phyloP scores from a whole-genome alignment of 1,284 basidiomycete genomes.

The Ceraceosorus guamensis region DNA sequence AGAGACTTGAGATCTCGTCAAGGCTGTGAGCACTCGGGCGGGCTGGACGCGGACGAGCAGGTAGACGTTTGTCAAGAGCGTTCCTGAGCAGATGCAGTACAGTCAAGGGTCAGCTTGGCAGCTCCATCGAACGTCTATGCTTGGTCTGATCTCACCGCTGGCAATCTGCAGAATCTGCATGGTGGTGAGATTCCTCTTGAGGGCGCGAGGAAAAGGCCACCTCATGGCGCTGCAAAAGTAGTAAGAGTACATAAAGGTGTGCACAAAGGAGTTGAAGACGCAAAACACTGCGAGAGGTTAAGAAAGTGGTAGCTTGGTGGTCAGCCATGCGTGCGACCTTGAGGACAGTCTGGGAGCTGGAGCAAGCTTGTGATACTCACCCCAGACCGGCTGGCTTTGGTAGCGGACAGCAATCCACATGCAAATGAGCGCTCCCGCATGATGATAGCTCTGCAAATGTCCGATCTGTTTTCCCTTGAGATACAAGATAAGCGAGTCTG shows the following conservation, averaged over 20 bases:
- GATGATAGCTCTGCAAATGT: slow-evolving; percentile 43
- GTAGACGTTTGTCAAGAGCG: slow-evolving; percentile 35
- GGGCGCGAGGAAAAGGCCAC: slow-evolving; percentile 30
- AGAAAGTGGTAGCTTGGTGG: neutral
- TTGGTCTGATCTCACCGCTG: slow-evolving; percentile 9
- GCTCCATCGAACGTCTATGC: slow-evolving; percentile 1
- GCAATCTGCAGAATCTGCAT: slow-evolving; percentile 40
- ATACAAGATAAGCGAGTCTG: slow-evolving; percentile 47
- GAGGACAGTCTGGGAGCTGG: neutral
- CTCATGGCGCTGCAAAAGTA: slow-evolving; percentile 36
- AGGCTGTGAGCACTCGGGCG: slow-evolving; percentile 10
- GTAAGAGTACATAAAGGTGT: slow-evolving; percentile 35
- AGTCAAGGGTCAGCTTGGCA: neutral
- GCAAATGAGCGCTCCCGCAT: slow-evolving; percentile 45
- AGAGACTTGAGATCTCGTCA: slow-evolving; percentile 9
- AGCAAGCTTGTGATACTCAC: slow-evolving; percentile 6
- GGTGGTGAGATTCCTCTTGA: slow-evolving; percentile 41
- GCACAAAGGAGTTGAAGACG: slow-evolving; percentile 41
- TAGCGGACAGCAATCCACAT: slow-evolving; percentile 48
- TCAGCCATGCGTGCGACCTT: neutral
- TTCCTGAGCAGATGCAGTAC: slow-evolving; percentile 15
- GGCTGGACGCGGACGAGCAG: slow-evolving; percentile 24
- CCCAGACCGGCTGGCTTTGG: slow-evolving; percentile 34
- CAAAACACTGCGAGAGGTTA: slow-evolving; percentile 22
- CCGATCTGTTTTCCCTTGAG: slow-evolving; percentile 47